Conservation (phyloP, 169 alveolate genomes). For the Plasmodium chabaudi region DNA sequence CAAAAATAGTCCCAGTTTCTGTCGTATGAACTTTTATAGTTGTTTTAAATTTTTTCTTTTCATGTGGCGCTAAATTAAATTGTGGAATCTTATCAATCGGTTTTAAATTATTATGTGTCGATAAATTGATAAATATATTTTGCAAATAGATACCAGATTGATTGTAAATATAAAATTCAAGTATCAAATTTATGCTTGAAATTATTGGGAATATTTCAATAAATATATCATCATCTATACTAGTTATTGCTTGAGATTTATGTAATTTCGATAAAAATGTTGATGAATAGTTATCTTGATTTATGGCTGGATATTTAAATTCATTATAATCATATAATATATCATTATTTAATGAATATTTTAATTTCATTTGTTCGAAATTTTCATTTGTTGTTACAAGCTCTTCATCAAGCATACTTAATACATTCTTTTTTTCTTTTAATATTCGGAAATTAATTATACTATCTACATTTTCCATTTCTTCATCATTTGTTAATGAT, state of each 20-base stretch:
- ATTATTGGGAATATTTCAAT: constrained; percentile 93
- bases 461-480: constrained; percentile 53
- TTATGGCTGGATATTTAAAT: constrained; percentile 30
- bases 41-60: constrained; percentile 83
- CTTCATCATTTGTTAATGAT: not conserved
- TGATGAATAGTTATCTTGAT: constrained; percentile 26
- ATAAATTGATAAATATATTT: constrained; percentile 91
- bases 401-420: constrained; percentile 35
- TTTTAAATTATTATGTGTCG: constrained; percentile 89
- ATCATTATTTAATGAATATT: constrained; percentile 58
- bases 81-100: constrained; percentile 88
- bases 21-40: constrained; percentile 88
- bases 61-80: constrained; percentile 89
- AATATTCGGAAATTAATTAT: constrained; percentile 44
- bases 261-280: constrained; percentile 47
- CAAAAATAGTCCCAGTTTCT: constrained; percentile 93
- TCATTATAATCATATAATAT: constrained; percentile 66
- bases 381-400: constrained; percentile 11
- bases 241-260: constrained; percentile 84
- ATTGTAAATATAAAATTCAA: constrained; percentile 91
- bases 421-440: constrained; percentile 53
- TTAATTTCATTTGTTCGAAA: constrained; percentile 48
- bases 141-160: constrained; percentile 92
- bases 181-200: constrained; percentile 90
- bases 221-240: constrained; percentile 94